These are phyloP conservation scores for Hypocreales sp. DNA, from an alignment of 2,329 filamentous ascomycete species.

Conservation along the genomic window DNA sequence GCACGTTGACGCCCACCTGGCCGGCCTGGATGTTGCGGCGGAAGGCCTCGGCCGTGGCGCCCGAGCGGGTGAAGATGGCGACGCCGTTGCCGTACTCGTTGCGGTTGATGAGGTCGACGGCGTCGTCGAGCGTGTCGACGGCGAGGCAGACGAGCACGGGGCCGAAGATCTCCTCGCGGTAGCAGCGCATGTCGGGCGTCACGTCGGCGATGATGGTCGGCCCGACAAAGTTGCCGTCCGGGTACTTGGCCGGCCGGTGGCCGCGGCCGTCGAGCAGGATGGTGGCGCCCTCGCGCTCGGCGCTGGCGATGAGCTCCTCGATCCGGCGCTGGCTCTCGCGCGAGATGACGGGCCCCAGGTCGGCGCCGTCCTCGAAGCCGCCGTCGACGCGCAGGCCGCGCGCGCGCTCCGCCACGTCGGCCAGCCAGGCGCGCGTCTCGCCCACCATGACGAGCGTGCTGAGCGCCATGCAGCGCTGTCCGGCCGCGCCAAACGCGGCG, in stretches of 20 bases:
- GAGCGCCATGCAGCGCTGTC: constrained; percentile 76
- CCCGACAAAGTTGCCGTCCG: constrained; percentile 72
- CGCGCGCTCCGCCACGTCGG: constrained; percentile 62
- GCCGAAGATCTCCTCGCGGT: constrained; percentile 74
- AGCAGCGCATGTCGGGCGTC: constrained; percentile 68
- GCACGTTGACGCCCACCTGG: constrained; percentile 76
- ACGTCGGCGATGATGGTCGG: constrained; percentile 75
- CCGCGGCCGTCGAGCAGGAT: constrained; percentile 71
- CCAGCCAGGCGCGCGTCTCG: constrained; percentile 71
- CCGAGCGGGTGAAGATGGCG: constrained; percentile 70
- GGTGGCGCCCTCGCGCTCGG: constrained; percentile 66
- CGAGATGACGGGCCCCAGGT: constrained; percentile 70
- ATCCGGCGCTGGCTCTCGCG: constrained; percentile 68
- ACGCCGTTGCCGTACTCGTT: constrained; percentile 82
- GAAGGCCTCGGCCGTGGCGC: constrained; percentile 63
- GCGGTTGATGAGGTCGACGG: constrained; percentile 65
- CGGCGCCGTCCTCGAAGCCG: constrained; percentile 66
- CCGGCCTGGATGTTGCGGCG: constrained; percentile 70
- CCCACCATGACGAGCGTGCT: constrained; percentile 73
- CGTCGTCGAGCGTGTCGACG: constrained; percentile 63
- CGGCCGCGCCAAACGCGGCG: constrained; percentile 72
- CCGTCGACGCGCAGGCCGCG: constrained; percentile 61
- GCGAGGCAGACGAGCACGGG: constrained; percentile 73
- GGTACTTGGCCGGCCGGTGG: constrained; percentile 61
- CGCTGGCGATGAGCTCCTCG: constrained; percentile 57